A percentile compares a stretch with the other conserved stretches of the same genome.
These are phyloP conservation scores for Aspergillus campestris DNA, from an alignment of 495 filamentous ascomycete genomes.

Conservation along the genomic window DNA sequence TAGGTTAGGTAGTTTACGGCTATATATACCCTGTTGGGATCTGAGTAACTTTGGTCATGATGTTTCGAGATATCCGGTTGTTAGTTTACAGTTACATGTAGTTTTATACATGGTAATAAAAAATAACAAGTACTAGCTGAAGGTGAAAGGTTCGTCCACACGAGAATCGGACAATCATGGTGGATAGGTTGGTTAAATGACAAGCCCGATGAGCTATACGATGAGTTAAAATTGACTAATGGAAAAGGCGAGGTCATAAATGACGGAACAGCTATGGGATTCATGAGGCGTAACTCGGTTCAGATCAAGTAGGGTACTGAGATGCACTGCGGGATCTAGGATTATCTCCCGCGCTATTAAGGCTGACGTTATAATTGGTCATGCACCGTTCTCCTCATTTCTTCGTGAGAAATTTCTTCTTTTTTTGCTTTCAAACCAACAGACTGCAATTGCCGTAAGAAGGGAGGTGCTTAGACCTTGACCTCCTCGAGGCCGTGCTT, in stretches of 20 bases:
- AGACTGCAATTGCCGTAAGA: constrained; percentile 3
- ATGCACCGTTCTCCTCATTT: background rate
- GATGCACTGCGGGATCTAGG: constrained; percentile 12
- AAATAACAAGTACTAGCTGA: too few species aligned
- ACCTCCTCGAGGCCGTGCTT: constrained; percentile 84
- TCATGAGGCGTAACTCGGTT: constrained; percentile 39
- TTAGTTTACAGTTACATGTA: too few species aligned
- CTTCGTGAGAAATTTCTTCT: constrained; percentile 23
- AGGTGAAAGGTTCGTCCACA: too few species aligned
- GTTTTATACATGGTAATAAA: too few species aligned
- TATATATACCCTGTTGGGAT: too few species aligned
- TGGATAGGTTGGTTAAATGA: too few species aligned
- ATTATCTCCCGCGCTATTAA: background rate
- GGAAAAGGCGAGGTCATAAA: constrained; percentile 1
- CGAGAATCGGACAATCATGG: too few species aligned
- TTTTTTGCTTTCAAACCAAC: too few species aligned
- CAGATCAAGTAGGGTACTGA: constrained; percentile 27
- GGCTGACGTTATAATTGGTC: background rate
- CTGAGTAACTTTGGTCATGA: too few species aligned
- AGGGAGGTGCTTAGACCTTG: constrained; percentile 69
- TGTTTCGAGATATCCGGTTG: too few species aligned
- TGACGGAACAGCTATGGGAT: constrained; percentile 29
- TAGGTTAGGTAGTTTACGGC: background rate
- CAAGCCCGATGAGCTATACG: too few species aligned
- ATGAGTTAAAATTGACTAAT: background rate